Evolutionary conservation across 1,284 basidiomycete species (phyloP), one percentile per base, ranked within the genome.

Genomic region (Filobasidium uniguttulatum): DNA sequence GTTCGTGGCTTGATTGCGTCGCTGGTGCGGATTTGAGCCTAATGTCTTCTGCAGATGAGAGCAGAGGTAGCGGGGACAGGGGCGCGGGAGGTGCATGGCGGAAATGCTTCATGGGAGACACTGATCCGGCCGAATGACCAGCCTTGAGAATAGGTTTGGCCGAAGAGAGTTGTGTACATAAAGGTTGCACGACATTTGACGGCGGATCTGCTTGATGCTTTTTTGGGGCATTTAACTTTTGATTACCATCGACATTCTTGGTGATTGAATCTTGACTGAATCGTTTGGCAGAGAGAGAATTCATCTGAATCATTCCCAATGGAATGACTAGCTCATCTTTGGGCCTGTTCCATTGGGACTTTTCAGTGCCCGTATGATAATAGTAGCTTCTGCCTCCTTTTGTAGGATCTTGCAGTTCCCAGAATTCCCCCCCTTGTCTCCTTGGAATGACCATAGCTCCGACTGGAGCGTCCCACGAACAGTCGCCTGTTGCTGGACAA

Each of bases 381-480:
- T 89, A 96, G 66, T 96, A 96, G 12, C 84, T 80, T 51, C 89
- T 72, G 31, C 82, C 82, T 48, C 79, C 81, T 34, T 82, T 74
- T 28, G 78, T 75, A 31, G 85, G 80, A 66, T 93, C 89, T 37
- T 76, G 74, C 56, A 94, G 75, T 67, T 94, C 88, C 87, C 89
- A 93, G 89, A 89, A 96, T 64, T 93, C 87, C 41, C 90, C 90
- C 29, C 84, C 80, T 3, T 78, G 74, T 54, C 75, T 83, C 6
- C 85, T 83, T 22, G 89, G 90, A 30, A 96, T 72, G 40, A 91
- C 81, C 64, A 89, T 88, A 47, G 84, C 82, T 14, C 88, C 86
- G n/a, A 81, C 76, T 4, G 88, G 88, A 3, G 87, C 80, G 61
- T 88, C 83, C 89, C 89, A 94, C 61, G 82, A 83, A 53, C 89